phyloP scores from a whole-genome alignment of 2,329 filamentous ascomycete species.

The Diaporthe helianthi region DNA sequence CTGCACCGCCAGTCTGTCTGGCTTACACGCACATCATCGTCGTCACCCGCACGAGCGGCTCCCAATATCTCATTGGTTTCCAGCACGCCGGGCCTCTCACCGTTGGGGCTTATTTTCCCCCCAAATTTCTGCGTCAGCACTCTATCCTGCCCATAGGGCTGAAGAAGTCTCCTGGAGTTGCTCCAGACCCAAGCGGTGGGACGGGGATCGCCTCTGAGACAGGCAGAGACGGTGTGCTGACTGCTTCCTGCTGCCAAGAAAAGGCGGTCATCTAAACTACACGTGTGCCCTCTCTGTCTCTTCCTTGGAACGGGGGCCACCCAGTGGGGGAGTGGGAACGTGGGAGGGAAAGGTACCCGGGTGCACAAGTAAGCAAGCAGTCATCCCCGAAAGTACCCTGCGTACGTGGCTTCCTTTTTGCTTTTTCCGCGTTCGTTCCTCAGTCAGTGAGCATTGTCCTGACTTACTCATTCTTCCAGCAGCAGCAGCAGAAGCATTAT shows the following conservation, averaged over 20 bases:
- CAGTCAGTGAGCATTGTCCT: no score
- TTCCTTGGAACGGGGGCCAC: background rate
- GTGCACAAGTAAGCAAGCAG: background rate
- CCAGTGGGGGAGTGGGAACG: background rate
- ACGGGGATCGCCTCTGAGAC: constrained; percentile 18
- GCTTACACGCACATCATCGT: background rate
- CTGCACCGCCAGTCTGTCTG: background rate
- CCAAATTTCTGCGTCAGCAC: constrained; percentile 9
- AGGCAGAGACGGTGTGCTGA: constrained; percentile 15
- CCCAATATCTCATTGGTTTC: constrained; percentile 2
- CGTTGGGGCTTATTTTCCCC: constrained; percentile 1
- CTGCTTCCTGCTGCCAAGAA: constrained; percentile 23
- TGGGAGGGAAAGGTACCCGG: background rate
- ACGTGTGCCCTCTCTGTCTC: background rate
- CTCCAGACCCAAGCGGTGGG: background rate
- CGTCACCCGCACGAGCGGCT: background rate
- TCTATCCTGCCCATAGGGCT: constrained; percentile 18
- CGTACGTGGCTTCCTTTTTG: background rate
- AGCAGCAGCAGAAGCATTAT: no score
- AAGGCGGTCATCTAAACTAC: constrained; percentile 21
- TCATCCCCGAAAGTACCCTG: constrained; percentile 9
- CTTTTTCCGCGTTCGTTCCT: background rate
- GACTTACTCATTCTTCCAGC: background rate
- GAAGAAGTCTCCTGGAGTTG: background rate
- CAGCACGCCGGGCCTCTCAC: constrained; percentile 18